Conservation (phyloP, 176 grass and related monocot genomes). For the Thalia dealbata region DNA sequence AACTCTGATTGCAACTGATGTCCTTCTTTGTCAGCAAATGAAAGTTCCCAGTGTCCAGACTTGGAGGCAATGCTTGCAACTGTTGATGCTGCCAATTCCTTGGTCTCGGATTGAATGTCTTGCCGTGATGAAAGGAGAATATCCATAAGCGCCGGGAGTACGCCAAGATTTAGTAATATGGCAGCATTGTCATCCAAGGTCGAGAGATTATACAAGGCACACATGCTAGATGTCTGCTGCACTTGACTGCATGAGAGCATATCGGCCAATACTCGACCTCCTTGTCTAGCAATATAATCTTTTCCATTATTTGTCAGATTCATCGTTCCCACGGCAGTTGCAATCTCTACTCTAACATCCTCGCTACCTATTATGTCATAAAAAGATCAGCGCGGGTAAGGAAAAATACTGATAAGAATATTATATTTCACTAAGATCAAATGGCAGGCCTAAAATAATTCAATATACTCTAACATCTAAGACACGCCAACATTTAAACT, state of each 20-base stretch:
- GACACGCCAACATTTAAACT: no score
- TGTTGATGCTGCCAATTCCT: conserved; percentile 13
- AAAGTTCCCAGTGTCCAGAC: conserved; percentile 16
- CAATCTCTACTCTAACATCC: conserved; percentile 8
- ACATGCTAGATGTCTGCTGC: conserved; percentile 2
- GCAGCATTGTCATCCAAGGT: conserved; percentile 17
- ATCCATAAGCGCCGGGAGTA: conserved; percentile 7
- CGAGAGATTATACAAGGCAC: conserved; percentile 12
- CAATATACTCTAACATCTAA: no score
- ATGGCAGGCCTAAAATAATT: no score
- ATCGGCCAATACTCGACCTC: conserved; percentile 1
- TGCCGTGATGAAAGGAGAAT: conserved; percentile 5
- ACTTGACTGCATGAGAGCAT: conserved; percentile 12
- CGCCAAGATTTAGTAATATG: conserved; percentile 5
- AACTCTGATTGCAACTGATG: conserved; percentile 14
- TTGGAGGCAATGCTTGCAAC: conserved; percentile 5
- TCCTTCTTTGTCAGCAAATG: conserved; percentile 13
- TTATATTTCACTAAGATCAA: no score
- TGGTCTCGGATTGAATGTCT: not conserved
- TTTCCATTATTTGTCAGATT: conserved; percentile 11
- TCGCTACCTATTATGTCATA: not conserved
- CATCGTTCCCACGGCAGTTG: conserved; percentile 2
- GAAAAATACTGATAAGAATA: not conserved
- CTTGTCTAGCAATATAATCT: conserved; percentile 9
- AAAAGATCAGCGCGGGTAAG: not conserved